These are phyloP conservation scores for Barnettozyma wickerhamii DNA, from an alignment of 805 yeast species.

Conservation along the genomic window DNA sequence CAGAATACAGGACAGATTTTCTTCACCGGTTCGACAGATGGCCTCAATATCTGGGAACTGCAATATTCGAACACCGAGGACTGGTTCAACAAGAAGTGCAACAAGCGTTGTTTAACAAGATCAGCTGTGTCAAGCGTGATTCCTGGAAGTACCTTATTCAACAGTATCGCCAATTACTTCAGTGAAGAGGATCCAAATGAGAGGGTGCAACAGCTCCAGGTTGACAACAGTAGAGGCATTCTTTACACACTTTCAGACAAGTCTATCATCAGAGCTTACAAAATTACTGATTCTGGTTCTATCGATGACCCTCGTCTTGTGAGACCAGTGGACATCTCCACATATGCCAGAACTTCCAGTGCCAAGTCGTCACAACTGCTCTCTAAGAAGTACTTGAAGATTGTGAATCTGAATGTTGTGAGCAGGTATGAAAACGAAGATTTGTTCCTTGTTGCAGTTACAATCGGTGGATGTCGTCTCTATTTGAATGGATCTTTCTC, in stretches of 20 bases:
- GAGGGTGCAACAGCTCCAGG: constrained; percentile 62
- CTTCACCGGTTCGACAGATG: constrained; percentile 78
- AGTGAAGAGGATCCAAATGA: constrained; percentile 30
- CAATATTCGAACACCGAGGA: constrained; percentile 78
- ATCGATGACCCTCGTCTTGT: constrained; percentile 38
- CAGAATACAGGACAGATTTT: constrained; percentile 73
- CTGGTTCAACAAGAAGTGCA: constrained; percentile 82
- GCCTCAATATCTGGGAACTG: constrained; percentile 80
- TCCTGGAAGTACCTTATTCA: constrained; percentile 35
- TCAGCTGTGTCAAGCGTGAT: constrained; percentile 50
- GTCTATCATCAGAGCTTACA: constrained; percentile 78
- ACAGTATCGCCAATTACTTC: constrained; percentile 31
- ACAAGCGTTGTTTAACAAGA: constrained; percentile 78
- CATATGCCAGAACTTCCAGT: constrained; percentile 38
- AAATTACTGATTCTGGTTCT: constrained; percentile 40
- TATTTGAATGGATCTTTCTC: constrained; percentile 42
- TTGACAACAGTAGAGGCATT: constrained; percentile 75
- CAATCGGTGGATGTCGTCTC: constrained; percentile 80
- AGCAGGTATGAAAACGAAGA: constrained; percentile 61
- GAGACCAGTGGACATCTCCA: constrained; percentile 33
- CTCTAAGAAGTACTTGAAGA: constrained; percentile 49
- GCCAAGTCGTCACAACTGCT: constrained; percentile 52
- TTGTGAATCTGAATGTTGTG: constrained; percentile 61
- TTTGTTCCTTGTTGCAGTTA: constrained; percentile 71
- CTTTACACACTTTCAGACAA: constrained; percentile 79